Evolutionary conservation across 352 stramenopile genomes (phyloP).

Genomic region (Phytophthora uliginosa): DNA sequence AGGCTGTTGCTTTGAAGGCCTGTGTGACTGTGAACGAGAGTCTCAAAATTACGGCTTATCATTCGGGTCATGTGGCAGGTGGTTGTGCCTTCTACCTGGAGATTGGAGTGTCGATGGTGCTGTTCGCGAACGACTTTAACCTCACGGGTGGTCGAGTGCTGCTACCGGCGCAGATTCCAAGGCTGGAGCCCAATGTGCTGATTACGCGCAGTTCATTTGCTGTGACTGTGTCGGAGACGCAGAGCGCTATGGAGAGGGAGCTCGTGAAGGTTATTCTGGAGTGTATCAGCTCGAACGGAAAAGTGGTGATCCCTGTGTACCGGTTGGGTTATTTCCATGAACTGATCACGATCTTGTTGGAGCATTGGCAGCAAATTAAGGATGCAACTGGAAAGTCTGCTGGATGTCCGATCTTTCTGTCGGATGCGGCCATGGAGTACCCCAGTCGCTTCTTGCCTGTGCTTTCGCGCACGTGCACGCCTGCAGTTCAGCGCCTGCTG

Average conservation of each 20-base stretch:
- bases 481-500: slow-evolving; percentile 46
- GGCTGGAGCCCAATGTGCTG: slow-evolving; percentile 63
- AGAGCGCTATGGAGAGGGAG: slow-evolving; percentile 83
- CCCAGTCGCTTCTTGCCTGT: slow-evolving; percentile 69
- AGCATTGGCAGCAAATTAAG: slow-evolving; percentile 80
- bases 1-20: slow-evolving; percentile 62
- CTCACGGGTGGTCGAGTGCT: slow-evolving; percentile 77
- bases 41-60: slow-evolving; percentile 84
- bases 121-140: slow-evolving; percentile 88
- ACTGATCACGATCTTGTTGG: slow-evolving; percentile 72
- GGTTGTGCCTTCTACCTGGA: slow-evolving; percentile 85
- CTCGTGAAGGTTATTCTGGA: slow-evolving; percentile 84
- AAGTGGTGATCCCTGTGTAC: slow-evolving; percentile 89
- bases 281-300: slow-evolving; percentile 76
- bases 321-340: slow-evolving; percentile 87
- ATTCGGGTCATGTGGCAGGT: slow-evolving; percentile 81
- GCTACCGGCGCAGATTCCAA: slow-evolving; percentile 74
- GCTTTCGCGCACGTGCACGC: slow-evolving; percentile 69
- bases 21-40: slow-evolving; percentile 68
- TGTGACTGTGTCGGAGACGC: slow-evolving; percentile 87
- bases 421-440: slow-evolving; percentile 69
- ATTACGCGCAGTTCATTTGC: slow-evolving; percentile 83
- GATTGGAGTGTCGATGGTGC: slow-evolving; percentile 72
- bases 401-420: slow-evolving; percentile 72
- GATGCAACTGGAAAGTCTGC: slow-evolving; percentile 31